Base-by-base conservation (phyloP, 495 filamentous ascomycete species). In the Xylaria nigripes region DNA sequence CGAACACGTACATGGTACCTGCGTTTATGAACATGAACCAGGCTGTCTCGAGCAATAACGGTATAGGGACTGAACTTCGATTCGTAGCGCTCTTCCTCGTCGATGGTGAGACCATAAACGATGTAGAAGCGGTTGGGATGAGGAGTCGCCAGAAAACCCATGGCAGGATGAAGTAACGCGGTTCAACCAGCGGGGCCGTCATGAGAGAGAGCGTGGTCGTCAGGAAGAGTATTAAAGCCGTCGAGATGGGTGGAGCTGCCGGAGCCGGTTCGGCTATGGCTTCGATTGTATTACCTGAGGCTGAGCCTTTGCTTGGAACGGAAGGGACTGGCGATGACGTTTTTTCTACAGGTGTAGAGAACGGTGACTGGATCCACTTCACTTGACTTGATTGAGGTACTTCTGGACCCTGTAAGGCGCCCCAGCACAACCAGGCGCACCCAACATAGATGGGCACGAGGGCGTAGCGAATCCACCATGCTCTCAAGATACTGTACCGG, bases 141-240 rank as follows among this genome's bases (percentile, higher is more conserved):
- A 95, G 82, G 12, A 96, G 70, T 8, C 94, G 77, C 88, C 90
- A 98, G 64, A 96, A 81, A 24, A 96, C 80, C 93, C 93, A 98
- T 0, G 91, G 91, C 2, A 95, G 75, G 63, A 97, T 92, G 64
- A 94, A 92, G 65, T 98, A 98, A 4, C 93, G 79, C 2, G 90
- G 91, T 62, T 98, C 93, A 10, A 98, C 92, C 1, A 98, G 78
- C 2, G 93, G 90, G 0, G 94, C 91, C 0, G 89, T 90, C 42
- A 94, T 66, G 21, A 97, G 77, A 2, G 87, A 91, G 7, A 93
- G 76, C 0, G 83, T 57, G 0, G 89, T 88, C 0, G 92, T 74
- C 10, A 80, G 68, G 3, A 95, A 71, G 78, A 85, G 90, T 36
- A 95, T 72, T 71, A 70, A 72, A 64, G 58, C 74, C 58, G 72